Evolutionary conservation across 768 basidiomycete genomes (phyloP).

Genomic region (Daedaleopsis sinensis): DNA sequence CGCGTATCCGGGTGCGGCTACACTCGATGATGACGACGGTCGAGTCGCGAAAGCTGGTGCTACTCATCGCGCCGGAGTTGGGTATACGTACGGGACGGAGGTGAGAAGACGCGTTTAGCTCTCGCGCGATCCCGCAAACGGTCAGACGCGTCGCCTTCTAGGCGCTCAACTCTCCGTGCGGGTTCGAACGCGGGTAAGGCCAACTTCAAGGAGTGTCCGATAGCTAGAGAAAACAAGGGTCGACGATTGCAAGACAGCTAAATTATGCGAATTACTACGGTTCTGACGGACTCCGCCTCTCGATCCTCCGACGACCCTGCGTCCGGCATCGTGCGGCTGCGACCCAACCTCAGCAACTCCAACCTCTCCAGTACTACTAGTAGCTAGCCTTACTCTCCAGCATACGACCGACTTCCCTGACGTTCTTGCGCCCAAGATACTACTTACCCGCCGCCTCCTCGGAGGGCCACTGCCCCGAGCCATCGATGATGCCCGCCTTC

Average conservation of each 20-base stretch:
- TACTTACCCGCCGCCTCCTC: not conserved
- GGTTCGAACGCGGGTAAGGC: not conserved
- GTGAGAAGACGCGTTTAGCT: conserved; percentile 15
- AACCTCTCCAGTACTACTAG: no score
- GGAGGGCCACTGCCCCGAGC: conserved; percentile 19
- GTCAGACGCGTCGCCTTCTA: not conserved
- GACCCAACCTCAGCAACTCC: no score
- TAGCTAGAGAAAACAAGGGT: not conserved
- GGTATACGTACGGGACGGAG: not conserved
- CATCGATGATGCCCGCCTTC: conserved; percentile 20
- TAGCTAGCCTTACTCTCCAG: no score
- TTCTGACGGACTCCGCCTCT: not conserved
- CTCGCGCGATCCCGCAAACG: conserved; percentile 9
- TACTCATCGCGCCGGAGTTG: conserved; percentile 18
- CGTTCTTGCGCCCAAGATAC: no score
- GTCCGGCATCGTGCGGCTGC: not conserved
- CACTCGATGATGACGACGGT: conserved; percentile 83
- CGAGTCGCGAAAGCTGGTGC: conserved; percentile 63
- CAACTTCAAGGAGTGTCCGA: not conserved
- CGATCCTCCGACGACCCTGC: not conserved
- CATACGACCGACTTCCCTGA: no score
- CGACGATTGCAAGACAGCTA: not conserved
- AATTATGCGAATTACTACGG: not conserved
- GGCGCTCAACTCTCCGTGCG: not conserved
- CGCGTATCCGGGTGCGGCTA: conserved; percentile 67